Evolutionary conservation across 1,139 yeast genomes (phyloP), one percentile per base, ranked within the genome.

Genomic region (Magnusiomyces ingens): DNA sequence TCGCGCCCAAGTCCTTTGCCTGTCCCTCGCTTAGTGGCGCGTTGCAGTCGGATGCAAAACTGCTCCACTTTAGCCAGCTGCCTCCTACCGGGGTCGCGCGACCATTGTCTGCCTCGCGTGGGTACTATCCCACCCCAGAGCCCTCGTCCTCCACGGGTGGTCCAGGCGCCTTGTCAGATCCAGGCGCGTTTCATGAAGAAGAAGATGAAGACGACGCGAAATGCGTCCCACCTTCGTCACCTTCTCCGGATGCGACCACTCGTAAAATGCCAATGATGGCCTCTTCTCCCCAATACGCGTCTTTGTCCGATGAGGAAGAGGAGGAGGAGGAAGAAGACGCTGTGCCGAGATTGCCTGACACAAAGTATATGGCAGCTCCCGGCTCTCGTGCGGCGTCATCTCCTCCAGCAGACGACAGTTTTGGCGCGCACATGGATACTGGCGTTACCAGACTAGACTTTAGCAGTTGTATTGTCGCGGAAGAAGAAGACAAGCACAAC

Each of bases 111-210:
- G 32, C 32, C 32, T 26, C 32, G 8, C 32, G 32, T 26, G 32
- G 32, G 8, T 60, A 57, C 52, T 63, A 63, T 49, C 67, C 66
- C n/a, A 64, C 68, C 1, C 68, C 68, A 8, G 59, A 55, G 40
- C 67, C 67, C 4, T 60, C 67, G 4, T 62, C 64, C 11, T 54
- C 64, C 1, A 38, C 53, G 6, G 64, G 60, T 3, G 52, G 53
- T 18, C 48, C 56, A 10, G 53, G 60, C 1, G 60, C 64, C 1
- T 60, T 63, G n/a, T 62, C 63, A 12, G 53, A 57, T 1, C 50
- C 55, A 6, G 43, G 38, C 3, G 18, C 50, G 12, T 46, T 19
- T 29, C 45, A 36, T 41, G 47, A 36, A 12, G 48, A 29, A 10
- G 48, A 48, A 15, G 54, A 47, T 17, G 50, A 51, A 11, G 26